Evolutionary conservation across 768 basidiomycete species (phyloP).

Genomic region (Amanita thiersii): DNA sequence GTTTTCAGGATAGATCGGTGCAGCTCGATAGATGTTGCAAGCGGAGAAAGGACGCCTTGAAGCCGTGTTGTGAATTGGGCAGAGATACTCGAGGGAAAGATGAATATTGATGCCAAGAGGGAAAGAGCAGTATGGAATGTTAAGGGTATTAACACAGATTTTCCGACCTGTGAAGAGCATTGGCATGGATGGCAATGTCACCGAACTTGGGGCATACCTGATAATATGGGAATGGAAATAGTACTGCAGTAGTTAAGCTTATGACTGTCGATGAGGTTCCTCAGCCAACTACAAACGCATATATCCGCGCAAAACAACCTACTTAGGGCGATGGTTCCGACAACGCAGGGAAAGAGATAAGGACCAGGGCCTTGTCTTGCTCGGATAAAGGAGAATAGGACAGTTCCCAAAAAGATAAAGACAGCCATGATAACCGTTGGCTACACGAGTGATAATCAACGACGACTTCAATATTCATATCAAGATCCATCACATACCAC

Average conservation of each 20-base stretch:
- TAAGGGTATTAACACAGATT: slow-evolving; percentile 46
- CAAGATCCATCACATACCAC: slow-evolving; percentile 18
- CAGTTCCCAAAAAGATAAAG: slow-evolving; percentile 57
- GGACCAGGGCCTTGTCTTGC: slow-evolving; percentile 58
- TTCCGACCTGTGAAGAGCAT: slow-evolving; percentile 30
- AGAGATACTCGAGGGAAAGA: slow-evolving; percentile 62
- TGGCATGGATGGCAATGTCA: neutral
- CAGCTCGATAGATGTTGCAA: slow-evolving; percentile 33
- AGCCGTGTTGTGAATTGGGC: slow-evolving; percentile 47
- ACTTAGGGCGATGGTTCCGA: slow-evolving; percentile 58
- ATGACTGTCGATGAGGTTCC: slow-evolving; percentile 35
- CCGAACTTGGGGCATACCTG: slow-evolving; percentile 18
- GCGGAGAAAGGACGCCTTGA: slow-evolving; percentile 36
- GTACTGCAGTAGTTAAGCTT: slow-evolving; percentile 41
- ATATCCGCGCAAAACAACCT: slow-evolving; percentile 1
- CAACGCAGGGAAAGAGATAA: slow-evolving; percentile 44
- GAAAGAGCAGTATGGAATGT: slow-evolving; percentile 50
- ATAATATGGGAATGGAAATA: slow-evolving; percentile 66
- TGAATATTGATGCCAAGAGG: slow-evolving; percentile 37
- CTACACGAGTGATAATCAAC: slow-evolving; percentile 16
- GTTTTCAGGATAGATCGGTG: slow-evolving; percentile 40
- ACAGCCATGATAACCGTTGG: slow-evolving; percentile 52
- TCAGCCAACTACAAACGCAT: neutral
- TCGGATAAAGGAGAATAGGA: slow-evolving; percentile 50
- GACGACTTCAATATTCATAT: neutral